Percentiles rank a stretch among this genome's conserved stretches.
Evolutionary conservation across 2,329 filamentous ascomycete species (phyloP).

Genomic region (Sporothrix dimorphospora): DNA sequence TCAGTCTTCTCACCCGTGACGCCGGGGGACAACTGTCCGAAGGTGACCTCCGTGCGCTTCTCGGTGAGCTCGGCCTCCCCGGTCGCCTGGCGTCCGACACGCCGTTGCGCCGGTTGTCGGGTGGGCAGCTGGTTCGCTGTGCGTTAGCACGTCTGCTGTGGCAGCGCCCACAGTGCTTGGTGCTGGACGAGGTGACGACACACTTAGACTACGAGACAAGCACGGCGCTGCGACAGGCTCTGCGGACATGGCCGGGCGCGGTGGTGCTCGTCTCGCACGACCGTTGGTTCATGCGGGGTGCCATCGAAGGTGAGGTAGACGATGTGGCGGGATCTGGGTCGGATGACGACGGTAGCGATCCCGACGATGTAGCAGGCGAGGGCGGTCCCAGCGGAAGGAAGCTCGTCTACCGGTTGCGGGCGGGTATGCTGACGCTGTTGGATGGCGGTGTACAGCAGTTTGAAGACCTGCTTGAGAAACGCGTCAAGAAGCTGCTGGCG

Average conservation of each 20-base stretch:
- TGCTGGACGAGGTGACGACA: slow-evolving; percentile 82
- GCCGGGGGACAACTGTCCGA: slow-evolving; percentile 60
- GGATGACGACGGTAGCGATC: slow-evolving; percentile 51
- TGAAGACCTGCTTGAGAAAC: slow-evolving; percentile 64
- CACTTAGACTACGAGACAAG: slow-evolving; percentile 85
- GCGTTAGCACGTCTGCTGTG: slow-evolving; percentile 72
- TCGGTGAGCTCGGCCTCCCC: slow-evolving; percentile 70
- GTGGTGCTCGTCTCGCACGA: slow-evolving; percentile 81
- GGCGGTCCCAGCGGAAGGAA: slow-evolving; percentile 52
- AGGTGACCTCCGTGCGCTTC: slow-evolving; percentile 66
- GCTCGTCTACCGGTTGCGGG: slow-evolving; percentile 62
- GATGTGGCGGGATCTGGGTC: slow-evolving; percentile 44
- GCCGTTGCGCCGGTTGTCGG: slow-evolving; percentile 72
- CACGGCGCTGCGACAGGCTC: slow-evolving; percentile 66
- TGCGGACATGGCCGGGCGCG: slow-evolving; percentile 72
- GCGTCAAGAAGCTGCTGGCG: slow-evolving; percentile 51
- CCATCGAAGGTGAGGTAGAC: slow-evolving; percentile 64
- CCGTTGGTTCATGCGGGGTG: slow-evolving; percentile 76
- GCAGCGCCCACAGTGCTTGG: slow-evolving; percentile 69
- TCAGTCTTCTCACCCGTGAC: slow-evolving; percentile 63
- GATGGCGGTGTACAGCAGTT: slow-evolving; percentile 67
- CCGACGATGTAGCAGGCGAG: slow-evolving; percentile 51
- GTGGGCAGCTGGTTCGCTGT: slow-evolving; percentile 71
- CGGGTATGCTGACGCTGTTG: slow-evolving; percentile 59
- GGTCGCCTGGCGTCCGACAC: slow-evolving; percentile 74